A percentile compares a stretch with the other conserved stretches of the same genome.
phyloP scores from a whole-genome alignment of 495 filamentous ascomycete genomes.

The Glarea lozoyensis region DNA sequence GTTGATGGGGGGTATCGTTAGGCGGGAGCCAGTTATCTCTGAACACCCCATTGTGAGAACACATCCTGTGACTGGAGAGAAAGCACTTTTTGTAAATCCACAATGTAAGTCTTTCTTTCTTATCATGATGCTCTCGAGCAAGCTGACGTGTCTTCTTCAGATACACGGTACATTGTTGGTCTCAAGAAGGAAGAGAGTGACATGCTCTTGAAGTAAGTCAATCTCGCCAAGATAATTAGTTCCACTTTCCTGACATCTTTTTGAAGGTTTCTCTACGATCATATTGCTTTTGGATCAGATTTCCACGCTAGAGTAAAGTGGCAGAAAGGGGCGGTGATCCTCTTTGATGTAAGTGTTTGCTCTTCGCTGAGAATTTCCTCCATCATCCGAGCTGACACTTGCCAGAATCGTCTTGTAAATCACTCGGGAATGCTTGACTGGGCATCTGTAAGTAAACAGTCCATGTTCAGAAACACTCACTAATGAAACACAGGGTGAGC shows the following conservation, averaged over 20 bases:
- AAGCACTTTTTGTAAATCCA: constrained; percentile 34
- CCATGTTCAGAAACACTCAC: too few species aligned
- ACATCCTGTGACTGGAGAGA: constrained; percentile 43
- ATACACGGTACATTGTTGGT: constrained; percentile 39
- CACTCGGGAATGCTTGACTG: constrained; percentile 54
- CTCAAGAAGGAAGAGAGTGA: constrained; percentile 61
- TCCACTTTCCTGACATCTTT: too few species aligned
- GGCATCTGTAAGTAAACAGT: too few species aligned
- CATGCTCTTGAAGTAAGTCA: constrained; percentile 49
- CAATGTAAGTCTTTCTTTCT: constrained; percentile 24
- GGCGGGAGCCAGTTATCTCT: constrained; percentile 43
- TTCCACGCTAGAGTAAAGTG: constrained; percentile 50
- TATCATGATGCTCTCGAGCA: not conserved
- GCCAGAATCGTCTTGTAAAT: constrained; percentile 8
- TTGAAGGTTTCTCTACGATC: constrained; percentile 59
- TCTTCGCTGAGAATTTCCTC: not conserved
- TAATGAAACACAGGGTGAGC: too few species aligned
- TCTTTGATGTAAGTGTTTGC: constrained; percentile 39
- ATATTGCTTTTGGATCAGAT: constrained; percentile 50
- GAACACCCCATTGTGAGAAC: constrained; percentile 55
- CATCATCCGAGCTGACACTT: not conserved
- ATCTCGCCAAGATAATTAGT: too few species aligned
- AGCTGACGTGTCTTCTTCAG: constrained; percentile 40
- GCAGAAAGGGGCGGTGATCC: constrained; percentile 47
- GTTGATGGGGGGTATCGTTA: constrained; percentile 40